These are phyloP conservation scores for Penicillium waksmanii DNA, from an alignment of 495 filamentous ascomycete species.

Conservation along the genomic window DNA sequence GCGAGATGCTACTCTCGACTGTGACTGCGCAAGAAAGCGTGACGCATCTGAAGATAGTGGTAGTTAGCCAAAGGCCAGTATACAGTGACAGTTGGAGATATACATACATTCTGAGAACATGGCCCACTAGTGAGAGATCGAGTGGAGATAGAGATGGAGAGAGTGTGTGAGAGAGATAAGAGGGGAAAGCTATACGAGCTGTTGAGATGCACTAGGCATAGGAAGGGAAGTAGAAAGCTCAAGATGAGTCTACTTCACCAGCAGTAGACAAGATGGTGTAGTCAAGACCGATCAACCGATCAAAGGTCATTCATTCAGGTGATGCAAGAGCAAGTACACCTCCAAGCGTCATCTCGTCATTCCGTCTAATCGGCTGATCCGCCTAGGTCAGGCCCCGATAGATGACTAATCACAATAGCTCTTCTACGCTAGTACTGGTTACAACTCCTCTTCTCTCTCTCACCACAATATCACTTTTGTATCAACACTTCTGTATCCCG, in stretches of 20 bases:
- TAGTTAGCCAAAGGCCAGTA: not conserved
- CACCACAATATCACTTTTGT: not conserved
- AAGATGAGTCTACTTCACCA: no score
- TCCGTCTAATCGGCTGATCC: not conserved
- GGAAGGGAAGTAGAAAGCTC: not conserved
- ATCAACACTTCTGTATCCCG: no score
- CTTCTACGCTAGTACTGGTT: not conserved
- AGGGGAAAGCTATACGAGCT: slow-evolving; percentile 4
- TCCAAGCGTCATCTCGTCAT: slow-evolving; percentile 34
- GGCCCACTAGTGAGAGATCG: slow-evolving; percentile 30
- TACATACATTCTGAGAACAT: slow-evolving; percentile 99
- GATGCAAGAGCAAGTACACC: slow-evolving; percentile 27
- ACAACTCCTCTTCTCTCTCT: not conserved
- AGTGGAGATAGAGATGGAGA: slow-evolving; percentile 21
- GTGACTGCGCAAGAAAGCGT: slow-evolving; percentile 94
- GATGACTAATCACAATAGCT: slow-evolving; percentile 43
- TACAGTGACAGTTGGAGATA: not conserved
- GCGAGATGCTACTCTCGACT: slow-evolving; percentile 78
- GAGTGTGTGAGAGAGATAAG: not conserved
- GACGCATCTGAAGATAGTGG: slow-evolving; percentile 74
- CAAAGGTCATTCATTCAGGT: slow-evolving; percentile 11
- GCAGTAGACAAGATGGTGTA: no score
- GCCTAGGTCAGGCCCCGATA: slow-evolving; percentile 37
- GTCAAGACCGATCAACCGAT: no score
- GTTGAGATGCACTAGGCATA: slow-evolving; percentile 4